Evolutionary conservation across 2,329 filamentous ascomycete species (phyloP), one percentile per base, ranked within the genome.

Genomic region (Corynespora cassiicola): DNA sequence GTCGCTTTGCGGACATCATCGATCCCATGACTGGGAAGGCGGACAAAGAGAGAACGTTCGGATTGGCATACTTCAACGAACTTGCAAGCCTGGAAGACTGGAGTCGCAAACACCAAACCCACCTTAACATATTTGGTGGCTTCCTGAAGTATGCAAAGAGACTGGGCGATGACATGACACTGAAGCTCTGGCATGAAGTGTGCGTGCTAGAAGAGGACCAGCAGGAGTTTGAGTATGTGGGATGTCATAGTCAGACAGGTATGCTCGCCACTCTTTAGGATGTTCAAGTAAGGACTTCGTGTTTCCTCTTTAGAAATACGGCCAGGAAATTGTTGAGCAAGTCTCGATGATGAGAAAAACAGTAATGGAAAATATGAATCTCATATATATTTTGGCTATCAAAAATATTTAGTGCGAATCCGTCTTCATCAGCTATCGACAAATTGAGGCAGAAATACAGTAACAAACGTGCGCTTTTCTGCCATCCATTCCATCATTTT

Each of bases 1-100:
- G 68, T 31, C 68, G 71, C 4, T 69, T 75, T 27, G 74, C 73
- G 72, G 65, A 71, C 4, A 58, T 75, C 9, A 42, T 73, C 16
- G 63, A 72, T 12, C 21, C 50, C 1, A 28, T 33, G 3, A 49
- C 34, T 5, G 40, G 38, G n/a, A 40, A 31, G 15, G 37, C 34
- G 5, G 37, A 47, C 28, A 39, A 33, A 17, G 68, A 73, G 25
- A 55, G 60, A 15, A 74, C 69, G 2, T 74, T 72, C 47, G 70
- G 69, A 1, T 51, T 75, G 36, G 71, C 65, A 1, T 74, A 65
- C 31, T 74, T 74, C 40, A 63, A 73, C 31, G 66, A 71, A n/a
- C 51, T 74, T 9, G 58, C 51, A 6, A 66, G 63, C 4, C 49
- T 74, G 7, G 70, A 74, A 49, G 29, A 52, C 18, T 74, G 70